phyloP scores from a whole-genome alignment of 2,329 filamentous ascomycete genomes.

The Orbilia oligospora region DNA sequence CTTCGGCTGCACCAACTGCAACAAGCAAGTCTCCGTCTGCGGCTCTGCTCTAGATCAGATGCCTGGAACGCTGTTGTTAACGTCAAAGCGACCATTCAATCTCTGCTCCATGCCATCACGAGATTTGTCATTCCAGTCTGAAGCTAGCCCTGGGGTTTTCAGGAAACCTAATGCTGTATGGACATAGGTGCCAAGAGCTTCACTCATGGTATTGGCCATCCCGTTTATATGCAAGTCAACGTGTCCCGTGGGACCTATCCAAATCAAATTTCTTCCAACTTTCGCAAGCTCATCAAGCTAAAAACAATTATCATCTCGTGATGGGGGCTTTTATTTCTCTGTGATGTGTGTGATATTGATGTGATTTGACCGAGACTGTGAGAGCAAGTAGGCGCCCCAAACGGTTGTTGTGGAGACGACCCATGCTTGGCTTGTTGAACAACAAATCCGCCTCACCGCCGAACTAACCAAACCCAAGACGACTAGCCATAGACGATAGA shows the following conservation, averaged over 20 bases:
- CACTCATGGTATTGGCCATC: not conserved
- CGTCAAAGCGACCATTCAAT: not conserved
- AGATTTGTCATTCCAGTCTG: not conserved
- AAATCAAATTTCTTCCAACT: not conserved
- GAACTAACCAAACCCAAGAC: conserved; percentile 22
- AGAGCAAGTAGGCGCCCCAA: conserved; percentile 15
- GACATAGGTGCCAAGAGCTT: conserved; percentile 7
- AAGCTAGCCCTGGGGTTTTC: not conserved
- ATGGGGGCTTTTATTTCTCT: not conserved
- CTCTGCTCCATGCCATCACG: not conserved
- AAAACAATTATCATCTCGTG: not conserved
- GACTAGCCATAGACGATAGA: conserved; percentile 34
- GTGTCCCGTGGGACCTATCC: conserved; percentile 1
- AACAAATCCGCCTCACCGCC: conserved; percentile 52
- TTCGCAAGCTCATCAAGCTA: conserved; percentile 4
- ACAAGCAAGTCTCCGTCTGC: conserved; percentile 22
- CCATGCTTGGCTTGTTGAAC: conserved; percentile 49
- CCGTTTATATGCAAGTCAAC: conserved; percentile 29
- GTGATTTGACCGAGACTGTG: conserved; percentile 22
- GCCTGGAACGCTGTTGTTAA: not conserved
- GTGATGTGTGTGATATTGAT: too few relatives aligned
- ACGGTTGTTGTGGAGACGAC: conserved; percentile 60
- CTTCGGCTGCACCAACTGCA: conserved; percentile 25
- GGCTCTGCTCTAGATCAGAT: conserved; percentile 1
- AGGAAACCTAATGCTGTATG: too few relatives aligned